Base-by-base conservation (phyloP, 192 early-diverging fungal species). In the Endogone sp. region DNA sequence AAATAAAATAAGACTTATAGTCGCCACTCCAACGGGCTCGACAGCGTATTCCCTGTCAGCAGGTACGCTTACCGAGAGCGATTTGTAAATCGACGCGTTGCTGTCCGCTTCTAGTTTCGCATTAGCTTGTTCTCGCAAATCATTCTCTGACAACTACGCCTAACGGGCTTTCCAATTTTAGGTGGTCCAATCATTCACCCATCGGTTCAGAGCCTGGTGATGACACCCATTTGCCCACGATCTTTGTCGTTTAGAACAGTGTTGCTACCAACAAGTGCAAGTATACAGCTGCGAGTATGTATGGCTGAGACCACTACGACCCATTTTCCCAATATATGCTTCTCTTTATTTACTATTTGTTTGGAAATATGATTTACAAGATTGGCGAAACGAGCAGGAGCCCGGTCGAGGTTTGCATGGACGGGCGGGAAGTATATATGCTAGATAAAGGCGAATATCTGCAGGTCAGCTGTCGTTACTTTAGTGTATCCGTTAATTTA, bases 21-120 rank as follows among this genome's bases (percentile, higher is more conserved):
- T 95, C 11, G 86, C 88, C 8, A 93, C 95, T 4, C 94, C 95
- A 2, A 97, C 95, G 3, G 95, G 95, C 9, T 95, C 93, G 22
- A 97, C 95, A 0, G 95, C 95, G 0, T 97, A 97, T 72, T 90
- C 90, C 2, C 81, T 97, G 22, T 94, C 92, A 21, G 92, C 94
- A 25, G 84, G 77, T 62, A 56, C 61, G 57, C 67, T 3, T 49
- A 49, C 9, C 16, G 6, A 49, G 37, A 16, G 37, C 6, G 6
- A 16, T 49, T 49, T 11, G 9, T 6, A 16, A 49, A 49, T 49
- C 9, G 1, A 49, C 6, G 37, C 37, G 37, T 44, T 62, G 37
- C 31, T 54, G 23, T 31, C 26, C 44, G 26, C 49, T 10, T 54
- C 23, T n/a, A n/a, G n/a, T n/a, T n/a, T n/a, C n/a, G n/a, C n/a